These are phyloP conservation scores for Phoma sp. DNA, from an alignment of 2,329 filamentous ascomycete species.

Conservation along the genomic window DNA sequence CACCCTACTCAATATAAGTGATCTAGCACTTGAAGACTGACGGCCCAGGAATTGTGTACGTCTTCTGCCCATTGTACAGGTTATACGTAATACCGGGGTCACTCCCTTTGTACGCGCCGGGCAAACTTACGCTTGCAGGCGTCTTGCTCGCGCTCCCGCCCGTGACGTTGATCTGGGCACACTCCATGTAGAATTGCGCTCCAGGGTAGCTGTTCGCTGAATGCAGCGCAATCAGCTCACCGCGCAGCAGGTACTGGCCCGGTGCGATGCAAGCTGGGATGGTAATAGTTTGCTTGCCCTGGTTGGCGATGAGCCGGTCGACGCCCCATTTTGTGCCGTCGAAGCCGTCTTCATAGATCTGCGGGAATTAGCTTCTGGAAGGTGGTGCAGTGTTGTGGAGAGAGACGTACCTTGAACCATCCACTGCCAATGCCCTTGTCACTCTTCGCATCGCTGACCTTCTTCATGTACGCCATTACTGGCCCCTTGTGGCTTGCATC, in stretches of 20 bases:
- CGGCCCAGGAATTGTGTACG: constrained; percentile 60
- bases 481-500: constrained; percentile 65
- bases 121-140: constrained; percentile 35
- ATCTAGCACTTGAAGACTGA: constrained; percentile 58
- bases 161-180: constrained; percentile 45
- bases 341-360: constrained; percentile 50
- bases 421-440: constrained; percentile 38
- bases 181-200: constrained; percentile 54
- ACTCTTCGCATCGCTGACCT: constrained; percentile 58
- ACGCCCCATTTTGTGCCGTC: constrained; percentile 47
- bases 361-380: constrained; percentile 13
- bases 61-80: constrained; percentile 38
- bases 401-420: constrained; percentile 27
- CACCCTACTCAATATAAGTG: too few relatives aligned
- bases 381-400: too few relatives aligned
- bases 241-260: constrained; percentile 53
- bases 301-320: constrained; percentile 47
- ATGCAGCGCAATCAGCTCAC: constrained; percentile 56
- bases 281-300: constrained; percentile 53
- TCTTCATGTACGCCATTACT: constrained; percentile 65
- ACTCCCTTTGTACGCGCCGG: constrained; percentile 43
- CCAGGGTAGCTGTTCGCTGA: constrained; percentile 42
- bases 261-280: constrained; percentile 49
- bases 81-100: constrained; percentile 45
- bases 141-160: constrained; percentile 39